These are phyloP conservation scores for Mycena crocata DNA, from an alignment of 768 basidiomycete species.

Conservation along the genomic window DNA sequence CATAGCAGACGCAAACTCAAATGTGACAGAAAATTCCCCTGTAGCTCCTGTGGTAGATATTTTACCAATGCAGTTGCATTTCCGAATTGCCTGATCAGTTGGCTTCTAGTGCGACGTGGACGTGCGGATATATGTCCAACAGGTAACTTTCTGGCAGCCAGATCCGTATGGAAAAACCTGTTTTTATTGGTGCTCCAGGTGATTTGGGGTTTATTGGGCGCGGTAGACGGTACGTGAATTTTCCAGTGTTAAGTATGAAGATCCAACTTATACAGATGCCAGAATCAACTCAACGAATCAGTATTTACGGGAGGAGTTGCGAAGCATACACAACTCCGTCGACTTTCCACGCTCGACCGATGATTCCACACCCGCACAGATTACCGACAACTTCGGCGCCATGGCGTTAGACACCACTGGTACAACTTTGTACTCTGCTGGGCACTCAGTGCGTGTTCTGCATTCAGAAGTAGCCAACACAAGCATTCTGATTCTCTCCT, in stretches of 20 bases:
- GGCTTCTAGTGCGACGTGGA: not conserved
- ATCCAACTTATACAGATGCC: too few species aligned
- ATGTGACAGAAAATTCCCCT: slow-evolving; percentile 14
- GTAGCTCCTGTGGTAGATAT: not conserved
- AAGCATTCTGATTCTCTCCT: not conserved
- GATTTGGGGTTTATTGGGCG: slow-evolving; percentile 3
- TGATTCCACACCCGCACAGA: not conserved
- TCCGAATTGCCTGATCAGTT: not conserved
- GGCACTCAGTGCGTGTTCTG: slow-evolving; percentile 19
- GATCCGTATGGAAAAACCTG: not conserved
- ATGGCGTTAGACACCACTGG: not conserved
- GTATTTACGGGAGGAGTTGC: slow-evolving; percentile 2
- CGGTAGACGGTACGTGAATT: not conserved
- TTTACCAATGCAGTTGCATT: fast-evolving
- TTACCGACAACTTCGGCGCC: slow-evolving; percentile 1
- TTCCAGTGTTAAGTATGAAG: too few species aligned
- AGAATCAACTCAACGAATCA: slow-evolving; percentile 9
- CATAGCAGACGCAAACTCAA: not conserved
- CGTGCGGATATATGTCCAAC: slow-evolving; percentile 9
- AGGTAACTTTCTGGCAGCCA: not conserved
- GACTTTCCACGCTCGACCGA: not conserved
- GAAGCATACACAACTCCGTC: not conserved
- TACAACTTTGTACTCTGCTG: slow-evolving; percentile 2
- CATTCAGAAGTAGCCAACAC: not conserved
- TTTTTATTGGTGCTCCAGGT: not conserved